phyloP scores from a whole-genome alignment of 441 rosid species.

The Brassica balearica region DNA sequence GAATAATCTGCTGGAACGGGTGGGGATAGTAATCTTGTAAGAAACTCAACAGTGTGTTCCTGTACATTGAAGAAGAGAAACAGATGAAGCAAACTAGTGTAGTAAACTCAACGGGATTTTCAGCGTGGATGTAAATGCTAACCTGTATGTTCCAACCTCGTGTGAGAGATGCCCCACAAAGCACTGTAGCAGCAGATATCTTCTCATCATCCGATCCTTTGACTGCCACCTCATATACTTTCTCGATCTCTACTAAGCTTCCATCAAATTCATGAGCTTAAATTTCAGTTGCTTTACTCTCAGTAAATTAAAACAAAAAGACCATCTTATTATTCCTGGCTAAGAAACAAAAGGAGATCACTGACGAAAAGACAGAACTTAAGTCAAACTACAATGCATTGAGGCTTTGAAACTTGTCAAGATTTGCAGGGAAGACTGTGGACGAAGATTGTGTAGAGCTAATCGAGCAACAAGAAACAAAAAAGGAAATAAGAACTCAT shows the following conservation, averaged over 20 bases:
- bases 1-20: constrained; percentile 58
- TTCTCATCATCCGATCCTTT: constrained; percentile 76
- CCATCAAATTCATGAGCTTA: constrained; percentile 82
- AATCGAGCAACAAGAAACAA: constrained; percentile 15
- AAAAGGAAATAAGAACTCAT: constrained; percentile 17
- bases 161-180: constrained; percentile 80
- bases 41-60: constrained; percentile 74
- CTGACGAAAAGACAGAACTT: constrained; percentile 66
- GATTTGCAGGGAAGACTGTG: constrained; percentile 27
- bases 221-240: constrained; percentile 70
- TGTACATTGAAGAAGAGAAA: constrained; percentile 44
- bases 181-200: constrained; percentile 75
- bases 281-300: constrained; percentile 75
- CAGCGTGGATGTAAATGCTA: constrained; percentile 29
- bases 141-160: constrained; percentile 90
- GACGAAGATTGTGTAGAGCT: constrained; percentile 19
- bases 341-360: constrained; percentile 70
- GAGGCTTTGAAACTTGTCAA: constrained; percentile 15
- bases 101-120: background rate
- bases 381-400: constrained; percentile 42
- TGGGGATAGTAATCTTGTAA: constrained; percentile 74
- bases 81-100: constrained; percentile 10
- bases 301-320: constrained; percentile 74
- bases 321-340: constrained; percentile 76
- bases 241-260: constrained; percentile 88